Evolutionary conservation across 2,329 filamentous ascomycete genomes (phyloP), one percentile per base, ranked within the genome.

Genomic region (Calcarisporium arbuscula): DNA sequence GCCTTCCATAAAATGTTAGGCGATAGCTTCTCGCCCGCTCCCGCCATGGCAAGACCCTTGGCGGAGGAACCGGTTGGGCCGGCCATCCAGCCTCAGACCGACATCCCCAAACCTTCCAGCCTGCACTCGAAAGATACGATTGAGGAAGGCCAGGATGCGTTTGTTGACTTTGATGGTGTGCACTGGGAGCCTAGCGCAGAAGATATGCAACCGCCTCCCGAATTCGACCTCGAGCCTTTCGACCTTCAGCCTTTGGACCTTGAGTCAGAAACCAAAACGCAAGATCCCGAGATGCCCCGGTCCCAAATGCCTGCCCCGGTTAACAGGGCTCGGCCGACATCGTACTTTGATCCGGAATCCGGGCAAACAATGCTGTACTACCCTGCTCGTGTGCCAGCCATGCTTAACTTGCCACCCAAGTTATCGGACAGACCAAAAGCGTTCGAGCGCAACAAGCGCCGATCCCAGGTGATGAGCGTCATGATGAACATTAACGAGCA

Each of bases 321-420:
- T n/a, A n/a, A n/a, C n/a, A n/a, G n/a, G n/a, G n/a, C n/a, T n/a
- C n/a, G 62, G 14, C 70, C 76, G 9, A 68, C 73, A 41, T 77
- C 77, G 1, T 81, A 79, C 54, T 61, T 76, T 50, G 70, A 80
- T 50, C 76, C 77, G 2, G 66, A 71, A 18, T 81, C 81, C 2
- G 82, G 78, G 5, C 78, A 90, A 45, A 70, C 80, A 47, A 95
- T 96, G 85, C 77, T 95, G 8, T 96, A 82, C 60, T 98, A 98
- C 56, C 92, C 92, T 11, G 92, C 92, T 4, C 89, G 87, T 2
- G 92, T 98, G 4, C 92, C 92, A 4, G 81, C 84, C 42, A 89
- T 94, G 80, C 72, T 98, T 38, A 96, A 95, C 49, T 65, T 98
- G 10, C 92, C 92, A 1, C 87, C 88, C 28, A 85, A 87, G 49